Evolutionary conservation across 2,329 filamentous ascomycete genomes (phyloP).

Genomic region (Fusarium secorum): DNA sequence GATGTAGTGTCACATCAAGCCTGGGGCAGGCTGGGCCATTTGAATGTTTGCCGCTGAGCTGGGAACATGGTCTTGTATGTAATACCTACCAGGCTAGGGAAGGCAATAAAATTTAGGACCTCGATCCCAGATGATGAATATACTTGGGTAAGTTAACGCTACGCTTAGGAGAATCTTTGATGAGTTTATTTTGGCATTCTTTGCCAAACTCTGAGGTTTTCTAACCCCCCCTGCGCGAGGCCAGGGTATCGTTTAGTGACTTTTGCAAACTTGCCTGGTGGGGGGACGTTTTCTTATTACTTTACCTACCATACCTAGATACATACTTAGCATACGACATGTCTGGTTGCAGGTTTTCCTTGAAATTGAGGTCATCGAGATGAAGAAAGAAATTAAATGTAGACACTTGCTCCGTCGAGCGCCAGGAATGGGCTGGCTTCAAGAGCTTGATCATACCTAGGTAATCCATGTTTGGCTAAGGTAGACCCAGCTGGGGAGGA

Average conservation of each 20-base stretch:
- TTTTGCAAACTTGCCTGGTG: conserved; percentile 2
- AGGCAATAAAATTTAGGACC: background rate
- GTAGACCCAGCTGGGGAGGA: background rate
- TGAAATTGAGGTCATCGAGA: conserved; percentile 16
- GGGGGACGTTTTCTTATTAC: background rate
- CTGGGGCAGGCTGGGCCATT: conserved; percentile 14
- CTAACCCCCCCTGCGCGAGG: background rate
- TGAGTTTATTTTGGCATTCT: background rate
- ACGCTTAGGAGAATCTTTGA: background rate
- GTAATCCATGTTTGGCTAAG: conserved; percentile 3
- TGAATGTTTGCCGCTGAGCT: conserved; percentile 21
- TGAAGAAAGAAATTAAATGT: background rate
- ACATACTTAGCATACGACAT: background rate
- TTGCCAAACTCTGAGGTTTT: background rate
- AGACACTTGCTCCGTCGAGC: conserved; percentile 11
- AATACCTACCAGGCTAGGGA: background rate
- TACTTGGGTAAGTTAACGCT: background rate
- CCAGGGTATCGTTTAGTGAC: background rate
- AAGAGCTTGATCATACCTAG: conserved; percentile 14
- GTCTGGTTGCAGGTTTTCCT: background rate
- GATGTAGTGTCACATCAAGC: conserved; percentile 26
- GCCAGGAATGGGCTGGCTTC: conserved; percentile 17
- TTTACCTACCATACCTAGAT: background rate
- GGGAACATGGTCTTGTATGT: background rate
- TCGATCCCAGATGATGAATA: background rate